Evolutionary conservation across 2,329 filamentous ascomycete genomes (phyloP).

Genomic region (Aspergillus proliferans): DNA sequence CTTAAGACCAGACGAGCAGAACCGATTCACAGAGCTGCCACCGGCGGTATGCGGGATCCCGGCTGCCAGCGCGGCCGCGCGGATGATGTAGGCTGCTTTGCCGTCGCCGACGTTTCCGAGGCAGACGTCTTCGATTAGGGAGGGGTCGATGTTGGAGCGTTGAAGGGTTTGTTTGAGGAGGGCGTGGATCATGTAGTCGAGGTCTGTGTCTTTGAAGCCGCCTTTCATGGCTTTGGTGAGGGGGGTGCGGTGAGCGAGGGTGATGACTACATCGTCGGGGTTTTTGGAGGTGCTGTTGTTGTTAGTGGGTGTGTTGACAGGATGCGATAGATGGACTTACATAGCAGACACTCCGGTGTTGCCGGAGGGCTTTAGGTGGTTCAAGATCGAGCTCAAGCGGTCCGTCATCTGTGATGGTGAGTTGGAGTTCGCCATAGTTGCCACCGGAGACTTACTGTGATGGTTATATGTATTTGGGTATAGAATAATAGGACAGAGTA

Average conservation of each 20-base stretch:
- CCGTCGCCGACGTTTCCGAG: constrained; percentile 84
- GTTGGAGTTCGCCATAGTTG: too few species aligned
- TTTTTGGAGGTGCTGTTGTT: constrained; percentile 73
- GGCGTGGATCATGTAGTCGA: constrained; percentile 81
- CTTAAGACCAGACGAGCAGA: constrained; percentile 95
- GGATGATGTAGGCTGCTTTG: constrained; percentile 85
- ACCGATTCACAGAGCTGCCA: constrained; percentile 80
- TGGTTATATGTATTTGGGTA: too few species aligned
- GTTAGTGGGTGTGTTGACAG: not conserved
- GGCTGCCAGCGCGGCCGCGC: constrained; percentile 80
- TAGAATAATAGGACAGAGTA: too few species aligned
- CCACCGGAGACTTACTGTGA: too few species aligned
- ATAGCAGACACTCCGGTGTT: constrained; percentile 67
- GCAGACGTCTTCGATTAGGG: constrained; percentile 81
- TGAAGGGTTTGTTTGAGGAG: constrained; percentile 69
- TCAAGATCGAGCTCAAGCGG: constrained; percentile 79
- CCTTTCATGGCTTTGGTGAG: constrained; percentile 85
- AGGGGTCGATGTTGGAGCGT: constrained; percentile 70
- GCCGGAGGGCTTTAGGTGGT: constrained; percentile 66
- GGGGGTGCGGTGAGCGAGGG: constrained; percentile 81
- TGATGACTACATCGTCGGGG: constrained; percentile 94
- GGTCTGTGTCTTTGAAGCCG: constrained; percentile 85
- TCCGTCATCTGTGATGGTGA: constrained; percentile 64
- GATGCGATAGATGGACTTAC: constrained; percentile 50
- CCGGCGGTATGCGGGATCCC: constrained; percentile 87